These are phyloP conservation scores for Royoungia palumana DNA, from an alignment of 768 basidiomycete species.

Conservation along the genomic window DNA sequence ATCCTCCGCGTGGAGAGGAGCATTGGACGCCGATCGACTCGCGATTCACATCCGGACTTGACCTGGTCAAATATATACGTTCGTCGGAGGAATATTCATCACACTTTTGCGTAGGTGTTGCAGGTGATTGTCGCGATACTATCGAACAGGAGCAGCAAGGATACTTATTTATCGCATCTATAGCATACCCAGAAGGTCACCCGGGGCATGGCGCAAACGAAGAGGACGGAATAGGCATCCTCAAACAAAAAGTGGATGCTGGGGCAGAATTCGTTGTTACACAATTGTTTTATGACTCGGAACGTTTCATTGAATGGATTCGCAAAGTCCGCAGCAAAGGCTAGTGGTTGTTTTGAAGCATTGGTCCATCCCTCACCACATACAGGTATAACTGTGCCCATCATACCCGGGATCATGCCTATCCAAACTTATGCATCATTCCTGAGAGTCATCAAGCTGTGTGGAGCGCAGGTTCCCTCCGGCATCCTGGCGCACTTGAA, in stretches of 20 bases:
- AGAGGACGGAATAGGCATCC: slow-evolving; percentile 59
- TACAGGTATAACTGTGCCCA: slow-evolving; percentile 81
- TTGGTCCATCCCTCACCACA: slow-evolving; percentile 5
- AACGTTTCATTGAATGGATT: slow-evolving; percentile 80
- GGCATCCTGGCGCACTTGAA: slow-evolving; percentile 64
- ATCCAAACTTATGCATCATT: slow-evolving; percentile 97
- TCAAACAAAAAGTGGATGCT: slow-evolving; percentile 87
- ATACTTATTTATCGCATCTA: not conserved
- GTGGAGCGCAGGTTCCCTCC: slow-evolving; percentile 73
- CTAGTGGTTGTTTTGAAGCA: slow-evolving; percentile 29
- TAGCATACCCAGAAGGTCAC: slow-evolving; percentile 92
- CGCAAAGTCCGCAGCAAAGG: slow-evolving; percentile 68
- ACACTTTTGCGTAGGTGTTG: slow-evolving; percentile 92
- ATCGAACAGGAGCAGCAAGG: not conserved
- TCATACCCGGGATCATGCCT: slow-evolving; percentile 97
- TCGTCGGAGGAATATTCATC: slow-evolving; percentile 71
- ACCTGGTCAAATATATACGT: slow-evolving; percentile 90
- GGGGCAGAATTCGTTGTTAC: slow-evolving; percentile 97
- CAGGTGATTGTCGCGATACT: slow-evolving; percentile 48
- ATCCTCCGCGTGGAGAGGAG: slow-evolving; percentile 92
- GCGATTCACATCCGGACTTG: slow-evolving; percentile 77
- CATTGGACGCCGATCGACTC: slow-evolving; percentile 87
- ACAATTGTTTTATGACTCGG: slow-evolving; percentile 96
- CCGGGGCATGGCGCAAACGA: slow-evolving; percentile 56
- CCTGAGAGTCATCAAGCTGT: slow-evolving; percentile 84